Conservation (phyloP, 345 rosid species). For the Cardiospermum halicacabum region DNA sequence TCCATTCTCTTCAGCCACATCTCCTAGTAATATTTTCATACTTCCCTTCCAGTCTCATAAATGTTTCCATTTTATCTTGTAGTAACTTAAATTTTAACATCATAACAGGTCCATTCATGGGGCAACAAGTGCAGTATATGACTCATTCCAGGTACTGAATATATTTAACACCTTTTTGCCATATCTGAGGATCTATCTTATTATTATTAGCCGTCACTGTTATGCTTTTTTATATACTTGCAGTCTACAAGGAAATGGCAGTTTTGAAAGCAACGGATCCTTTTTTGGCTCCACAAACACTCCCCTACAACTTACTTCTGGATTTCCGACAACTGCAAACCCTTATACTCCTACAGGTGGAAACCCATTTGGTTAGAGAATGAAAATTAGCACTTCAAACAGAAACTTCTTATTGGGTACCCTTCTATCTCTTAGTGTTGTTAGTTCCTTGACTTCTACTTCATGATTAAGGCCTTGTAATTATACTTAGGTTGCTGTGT, state of each 20-base stretch:
- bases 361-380: constrained; percentile 53
- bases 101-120: constrained; percentile 38
- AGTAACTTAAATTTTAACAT: constrained; percentile 11
- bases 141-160: constrained; percentile 44
- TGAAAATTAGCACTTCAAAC: neutral
- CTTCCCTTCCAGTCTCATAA: constrained; percentile 1
- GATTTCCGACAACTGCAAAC: constrained; percentile 27
- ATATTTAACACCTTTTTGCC: constrained; percentile 7
- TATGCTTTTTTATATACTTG: constrained; percentile 4
- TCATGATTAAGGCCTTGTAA: neutral
- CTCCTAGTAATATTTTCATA: constrained; percentile 33
- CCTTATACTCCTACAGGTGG: constrained; percentile 36
- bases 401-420: no score
- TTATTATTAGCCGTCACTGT: neutral
- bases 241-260: constrained; percentile 37
- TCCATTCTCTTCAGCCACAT: constrained; percentile 25
- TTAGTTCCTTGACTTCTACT: neutral
- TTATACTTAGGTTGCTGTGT: neutral
- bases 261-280: constrained; percentile 20
- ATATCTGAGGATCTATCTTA: constrained; percentile 4
- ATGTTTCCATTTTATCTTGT: neutral
- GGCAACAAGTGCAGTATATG: constrained; percentile 34
- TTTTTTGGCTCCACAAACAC: constrained; percentile 19
- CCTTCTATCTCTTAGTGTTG: neutral
- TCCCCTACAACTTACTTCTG: constrained; percentile 26